Conservation (phyloP, 1,139 yeast species). For the Saccharomycopsis hybrid region DNA sequence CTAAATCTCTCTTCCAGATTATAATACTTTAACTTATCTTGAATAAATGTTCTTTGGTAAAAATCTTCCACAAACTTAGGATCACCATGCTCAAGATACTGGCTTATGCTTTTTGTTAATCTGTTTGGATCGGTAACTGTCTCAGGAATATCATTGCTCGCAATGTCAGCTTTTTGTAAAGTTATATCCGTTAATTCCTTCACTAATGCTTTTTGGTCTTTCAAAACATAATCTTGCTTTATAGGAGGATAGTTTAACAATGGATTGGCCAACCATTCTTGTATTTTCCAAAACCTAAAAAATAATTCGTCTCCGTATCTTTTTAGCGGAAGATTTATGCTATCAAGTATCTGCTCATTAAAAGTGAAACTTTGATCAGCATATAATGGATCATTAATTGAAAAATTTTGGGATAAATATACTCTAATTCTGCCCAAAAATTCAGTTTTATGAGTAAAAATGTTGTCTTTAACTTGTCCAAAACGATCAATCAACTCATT, state of each 20-base stretch:
- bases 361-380: constrained; percentile 3
- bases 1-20: not conserved
- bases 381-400: constrained; percentile 9
- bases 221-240: constrained; percentile 2
- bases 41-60: not conserved
- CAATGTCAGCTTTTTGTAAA: not conserved
- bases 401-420: constrained; percentile 8
- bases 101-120: not conserved
- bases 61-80: not conserved
- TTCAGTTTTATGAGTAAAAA: not conserved
- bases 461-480: constrained; percentile 1
- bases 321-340: not conserved
- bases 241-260: not conserved
- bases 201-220: constrained; percentile 2
- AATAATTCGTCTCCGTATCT: not conserved
- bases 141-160: not conserved
- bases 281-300: constrained; percentile 2
- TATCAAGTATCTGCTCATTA: not conserved
- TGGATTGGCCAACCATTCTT: constrained; percentile 11
- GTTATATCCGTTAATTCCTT: constrained; percentile 1
- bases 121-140: not conserved
- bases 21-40: constrained; percentile 3
- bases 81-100: constrained; percentile 1
- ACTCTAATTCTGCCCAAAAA: constrained; percentile 7
- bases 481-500: not conserved